Percentiles rank a stretch among this genome's conserved stretches.
These are phyloP conservation scores for Calonectria naviculata DNA, from an alignment of 2,329 filamentous ascomycete species.

Conservation along the genomic window DNA sequence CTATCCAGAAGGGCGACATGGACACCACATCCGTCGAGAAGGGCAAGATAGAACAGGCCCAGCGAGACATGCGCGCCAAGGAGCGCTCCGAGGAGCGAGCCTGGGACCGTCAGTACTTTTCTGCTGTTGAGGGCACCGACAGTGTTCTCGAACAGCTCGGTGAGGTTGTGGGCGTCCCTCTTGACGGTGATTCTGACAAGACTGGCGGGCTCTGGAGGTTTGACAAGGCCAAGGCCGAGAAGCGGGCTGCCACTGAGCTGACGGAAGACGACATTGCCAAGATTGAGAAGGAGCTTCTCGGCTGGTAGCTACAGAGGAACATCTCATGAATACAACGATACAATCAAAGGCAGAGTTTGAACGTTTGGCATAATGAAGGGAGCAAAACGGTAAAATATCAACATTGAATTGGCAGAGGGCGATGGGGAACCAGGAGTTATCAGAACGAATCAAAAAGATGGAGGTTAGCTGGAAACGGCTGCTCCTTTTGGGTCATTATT, in stretches of 20 bases:
- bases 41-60: conserved; percentile 88
- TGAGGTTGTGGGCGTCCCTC: conserved; percentile 56
- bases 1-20: conserved; percentile 86
- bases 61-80: conserved; percentile 77
- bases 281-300: conserved; percentile 58
- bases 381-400: background rate
- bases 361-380: conserved; percentile 25
- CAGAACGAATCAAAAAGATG: conserved; percentile 19
- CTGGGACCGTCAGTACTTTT: conserved; percentile 91
- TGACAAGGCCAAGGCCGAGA: conserved; percentile 59
- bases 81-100: conserved; percentile 79
- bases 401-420: background rate
- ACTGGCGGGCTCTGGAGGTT: conserved; percentile 72
- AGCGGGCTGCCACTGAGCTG: conserved; percentile 49
- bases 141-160: conserved; percentile 58
- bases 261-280: conserved; percentile 52
- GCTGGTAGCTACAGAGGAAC: conserved; percentile 44
- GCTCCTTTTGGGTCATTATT: conserved; percentile 20
- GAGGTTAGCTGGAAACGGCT: conserved; percentile 29
- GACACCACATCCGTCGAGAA: conserved; percentile 84
- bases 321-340: conserved; percentile 3
- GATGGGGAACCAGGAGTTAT: background rate
- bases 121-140: conserved; percentile 58
- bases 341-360: conserved; percentile 5
- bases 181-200: conserved; percentile 67